Evolutionary conservation across 2,329 filamentous ascomycete genomes (phyloP).

Genomic region (Tolypocladium paradoxum): DNA sequence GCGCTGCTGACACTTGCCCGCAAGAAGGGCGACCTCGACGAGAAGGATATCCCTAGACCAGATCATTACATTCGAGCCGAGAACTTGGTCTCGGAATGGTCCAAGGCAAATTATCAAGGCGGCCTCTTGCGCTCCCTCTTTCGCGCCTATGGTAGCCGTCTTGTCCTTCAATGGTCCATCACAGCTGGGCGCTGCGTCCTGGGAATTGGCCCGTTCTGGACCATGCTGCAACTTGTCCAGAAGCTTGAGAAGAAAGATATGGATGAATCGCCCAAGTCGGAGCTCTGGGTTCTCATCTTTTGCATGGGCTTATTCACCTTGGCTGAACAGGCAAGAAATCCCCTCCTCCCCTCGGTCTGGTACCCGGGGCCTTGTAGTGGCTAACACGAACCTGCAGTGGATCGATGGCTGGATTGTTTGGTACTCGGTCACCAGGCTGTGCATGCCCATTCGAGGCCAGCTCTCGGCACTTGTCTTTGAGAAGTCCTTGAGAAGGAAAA

Average conservation of each 20-base stretch:
- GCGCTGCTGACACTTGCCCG: conserved; percentile 42
- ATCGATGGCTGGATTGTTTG: conserved; percentile 58
- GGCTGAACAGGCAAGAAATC: conserved; percentile 28
- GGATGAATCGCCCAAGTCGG: conserved; percentile 33
- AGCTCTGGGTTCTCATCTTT: conserved; percentile 59
- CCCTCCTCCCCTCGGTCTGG: neutral
- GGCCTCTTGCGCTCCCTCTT: conserved; percentile 52
- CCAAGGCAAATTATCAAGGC: conserved; percentile 29
- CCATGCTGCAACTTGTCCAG: conserved; percentile 54
- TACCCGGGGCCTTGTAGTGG: no score
- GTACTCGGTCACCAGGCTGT: conserved; percentile 51
- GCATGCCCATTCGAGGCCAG: conserved; percentile 57
- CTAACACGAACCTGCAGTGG: conserved; percentile 24
- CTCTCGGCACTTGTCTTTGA: conserved; percentile 63
- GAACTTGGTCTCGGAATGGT: conserved; percentile 41
- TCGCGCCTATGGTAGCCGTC: conserved; percentile 41
- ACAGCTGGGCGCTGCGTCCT: conserved; percentile 43
- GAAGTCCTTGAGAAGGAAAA: conserved; percentile 68
- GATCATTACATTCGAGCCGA: conserved; percentile 42
- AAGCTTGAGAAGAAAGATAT: conserved; percentile 46
- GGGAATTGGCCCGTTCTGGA: conserved; percentile 61
- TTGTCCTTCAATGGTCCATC: conserved; percentile 49
- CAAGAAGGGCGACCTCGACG: conserved; percentile 48
- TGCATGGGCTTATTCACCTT: conserved; percentile 51
- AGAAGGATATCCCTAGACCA: conserved; percentile 51